phyloP scores from a whole-genome alignment of 2,329 filamentous ascomycete genomes.

The Lanzia echinophila region DNA sequence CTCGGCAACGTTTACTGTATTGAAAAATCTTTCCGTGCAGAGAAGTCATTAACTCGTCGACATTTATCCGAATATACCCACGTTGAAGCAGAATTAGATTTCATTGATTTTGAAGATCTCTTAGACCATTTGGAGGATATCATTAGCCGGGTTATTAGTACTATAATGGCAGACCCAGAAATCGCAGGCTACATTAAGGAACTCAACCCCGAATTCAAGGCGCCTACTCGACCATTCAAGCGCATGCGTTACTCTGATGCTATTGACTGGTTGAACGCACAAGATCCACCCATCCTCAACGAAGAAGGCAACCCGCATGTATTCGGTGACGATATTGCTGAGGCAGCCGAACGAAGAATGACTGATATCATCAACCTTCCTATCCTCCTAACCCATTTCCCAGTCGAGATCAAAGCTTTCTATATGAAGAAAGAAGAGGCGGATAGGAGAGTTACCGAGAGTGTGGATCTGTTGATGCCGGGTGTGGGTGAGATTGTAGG shows the following conservation, averaged over 20 bases:
- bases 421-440: slow-evolving; percentile 90
- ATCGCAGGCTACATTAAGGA: slow-evolving; percentile 69
- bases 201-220: slow-evolving; percentile 85
- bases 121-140: slow-evolving; percentile 80
- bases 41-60: slow-evolving; percentile 89
- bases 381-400: slow-evolving; percentile 97
- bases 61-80: slow-evolving; percentile 96
- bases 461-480: slow-evolving; percentile 79
- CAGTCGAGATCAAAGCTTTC: slow-evolving; percentile 94
- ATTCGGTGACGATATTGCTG: slow-evolving; percentile 96
- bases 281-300: slow-evolving; percentile 75
- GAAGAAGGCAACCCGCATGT: slow-evolving; percentile 84
- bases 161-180: slow-evolving; percentile 65
- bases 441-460: slow-evolving; percentile 83
- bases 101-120: slow-evolving; percentile 86
- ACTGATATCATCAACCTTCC: slow-evolving; percentile 93
- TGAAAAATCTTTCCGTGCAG: slow-evolving; percentile 96
- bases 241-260: slow-evolving; percentile 94
- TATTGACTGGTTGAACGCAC: slow-evolving; percentile 86
- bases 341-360: slow-evolving; percentile 94
- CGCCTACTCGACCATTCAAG: slow-evolving; percentile 78
- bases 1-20: slow-evolving; percentile 96
- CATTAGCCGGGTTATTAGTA: slow-evolving; percentile 55
- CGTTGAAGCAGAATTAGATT: slow-evolving; percentile 93
- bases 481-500: slow-evolving; percentile 96